A percentile compares a stretch with the other conserved stretches of the same genome.
phyloP scores from a whole-genome alignment of 75 land plant species.

The Isoetes taiwanensis region DNA sequence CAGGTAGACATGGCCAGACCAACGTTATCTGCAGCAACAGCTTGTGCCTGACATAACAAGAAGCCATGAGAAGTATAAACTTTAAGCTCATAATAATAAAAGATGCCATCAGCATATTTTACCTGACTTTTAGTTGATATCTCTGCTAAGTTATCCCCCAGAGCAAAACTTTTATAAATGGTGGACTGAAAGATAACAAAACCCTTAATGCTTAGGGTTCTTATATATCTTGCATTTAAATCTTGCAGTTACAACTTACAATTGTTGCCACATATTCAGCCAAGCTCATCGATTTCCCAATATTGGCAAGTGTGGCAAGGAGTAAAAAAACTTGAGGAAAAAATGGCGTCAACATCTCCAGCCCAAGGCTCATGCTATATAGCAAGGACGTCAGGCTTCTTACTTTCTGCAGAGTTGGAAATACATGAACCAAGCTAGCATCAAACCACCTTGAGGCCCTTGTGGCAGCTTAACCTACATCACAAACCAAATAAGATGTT shows the following conservation, averaged over 20 bases:
- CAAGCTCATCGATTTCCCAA: slow-evolving; percentile 47
- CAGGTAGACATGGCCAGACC: slow-evolving; percentile 48
- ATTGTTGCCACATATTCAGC: slow-evolving; percentile 50
- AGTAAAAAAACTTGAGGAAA: slow-evolving; percentile 54
- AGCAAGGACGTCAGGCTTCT: slow-evolving; percentile 51
- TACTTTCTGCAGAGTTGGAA: slow-evolving; percentile 66
- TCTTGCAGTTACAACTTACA: too few relatives aligned
- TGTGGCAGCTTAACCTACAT: too few relatives aligned
- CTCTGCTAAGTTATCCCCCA: slow-evolving; percentile 62
- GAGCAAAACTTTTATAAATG: slow-evolving; percentile 56
- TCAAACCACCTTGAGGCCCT: too few relatives aligned
- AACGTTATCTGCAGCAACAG: slow-evolving; percentile 58
- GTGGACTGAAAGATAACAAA: slow-evolving; percentile 36
- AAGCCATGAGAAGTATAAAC: neutral
- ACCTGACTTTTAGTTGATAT: slow-evolving; percentile 71
- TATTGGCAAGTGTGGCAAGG: slow-evolving; percentile 56
- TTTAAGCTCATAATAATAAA: neutral
- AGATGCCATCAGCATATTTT: neutral
- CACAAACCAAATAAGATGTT: too few relatives aligned
- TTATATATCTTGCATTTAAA: neutral
- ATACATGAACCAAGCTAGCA: too few relatives aligned
- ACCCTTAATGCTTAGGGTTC: neutral
- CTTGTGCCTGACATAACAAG: slow-evolving; percentile 37
- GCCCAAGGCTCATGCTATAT: slow-evolving; percentile 59
- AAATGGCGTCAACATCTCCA: slow-evolving; percentile 51